phyloP scores from a whole-genome alignment of 352 stramenopile species.

The Phytopythium helicoides region DNA sequence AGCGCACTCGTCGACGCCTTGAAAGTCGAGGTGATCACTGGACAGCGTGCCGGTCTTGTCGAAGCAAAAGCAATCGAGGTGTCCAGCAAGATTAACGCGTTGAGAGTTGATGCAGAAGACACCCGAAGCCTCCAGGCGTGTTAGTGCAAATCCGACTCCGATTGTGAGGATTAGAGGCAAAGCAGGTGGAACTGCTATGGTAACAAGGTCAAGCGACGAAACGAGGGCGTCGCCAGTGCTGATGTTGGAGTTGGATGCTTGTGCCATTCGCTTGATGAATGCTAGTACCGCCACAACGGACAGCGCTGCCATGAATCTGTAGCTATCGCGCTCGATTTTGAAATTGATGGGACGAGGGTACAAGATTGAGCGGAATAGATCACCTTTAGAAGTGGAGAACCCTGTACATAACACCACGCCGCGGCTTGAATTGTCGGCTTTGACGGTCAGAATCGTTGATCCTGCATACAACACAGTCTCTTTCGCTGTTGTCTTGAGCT shows the following conservation, averaged over 20 bases:
- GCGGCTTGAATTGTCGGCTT: slow-evolving; percentile 23
- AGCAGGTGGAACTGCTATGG: slow-evolving; percentile 57
- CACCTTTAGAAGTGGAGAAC: slow-evolving; percentile 67
- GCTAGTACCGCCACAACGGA: slow-evolving; percentile 48
- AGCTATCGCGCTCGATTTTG: slow-evolving; percentile 67
- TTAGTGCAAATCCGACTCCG: slow-evolving; percentile 62
- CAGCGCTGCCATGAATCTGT: slow-evolving; percentile 60
- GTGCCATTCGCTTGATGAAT: slow-evolving; percentile 50
- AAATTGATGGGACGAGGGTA: slow-evolving; percentile 59
- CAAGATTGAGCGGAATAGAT: slow-evolving; percentile 70
- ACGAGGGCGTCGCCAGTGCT: slow-evolving; percentile 24
- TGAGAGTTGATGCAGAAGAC: slow-evolving; percentile 76
- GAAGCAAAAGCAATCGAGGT: slow-evolving; percentile 79
- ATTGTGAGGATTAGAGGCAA: slow-evolving; percentile 64
- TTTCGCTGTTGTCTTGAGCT: slow-evolving; percentile 40
- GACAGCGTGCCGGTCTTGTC: slow-evolving; percentile 84
- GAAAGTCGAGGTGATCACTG: slow-evolving; percentile 68
- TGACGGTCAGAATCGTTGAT: slow-evolving; percentile 46
- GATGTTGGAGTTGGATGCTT: slow-evolving; percentile 27
- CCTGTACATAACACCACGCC: slow-evolving; percentile 63
- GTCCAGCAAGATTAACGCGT: slow-evolving; percentile 65
- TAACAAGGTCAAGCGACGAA: slow-evolving; percentile 63
- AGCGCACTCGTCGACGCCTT: slow-evolving; percentile 63
- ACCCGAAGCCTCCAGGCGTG: slow-evolving; percentile 39
- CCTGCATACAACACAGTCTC: slow-evolving; percentile 60